Evolutionary conservation across 352 stramenopile genomes (phyloP).

Genomic region (Globisporangium iwayamae): DNA sequence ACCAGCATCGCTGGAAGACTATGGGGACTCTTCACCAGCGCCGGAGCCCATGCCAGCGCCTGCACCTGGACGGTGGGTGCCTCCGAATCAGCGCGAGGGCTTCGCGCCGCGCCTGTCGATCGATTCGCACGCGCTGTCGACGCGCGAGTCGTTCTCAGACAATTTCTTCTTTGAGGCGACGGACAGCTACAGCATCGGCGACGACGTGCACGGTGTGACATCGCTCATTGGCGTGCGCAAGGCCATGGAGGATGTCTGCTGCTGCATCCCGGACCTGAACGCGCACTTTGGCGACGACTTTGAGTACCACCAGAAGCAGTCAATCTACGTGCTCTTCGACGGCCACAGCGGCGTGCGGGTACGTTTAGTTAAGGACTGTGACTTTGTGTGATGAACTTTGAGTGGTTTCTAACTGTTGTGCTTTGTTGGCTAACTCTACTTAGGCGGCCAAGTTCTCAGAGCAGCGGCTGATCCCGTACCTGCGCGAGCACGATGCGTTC

Average conservation of each 20-base stretch:
- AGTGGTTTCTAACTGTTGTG: neutral
- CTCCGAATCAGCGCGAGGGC: slow-evolving; percentile 52
- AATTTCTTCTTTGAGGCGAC: slow-evolving; percentile 58
- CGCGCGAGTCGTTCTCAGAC: slow-evolving; percentile 52
- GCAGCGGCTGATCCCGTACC: slow-evolving; percentile 60
- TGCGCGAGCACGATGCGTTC: slow-evolving; percentile 71
- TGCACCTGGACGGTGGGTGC: slow-evolving; percentile 44
- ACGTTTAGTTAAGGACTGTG: slow-evolving; percentile 9
- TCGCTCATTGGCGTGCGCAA: slow-evolving; percentile 76
- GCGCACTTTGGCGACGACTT: slow-evolving; percentile 31
- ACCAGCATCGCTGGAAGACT: slow-evolving; percentile 12
- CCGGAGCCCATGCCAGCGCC: slow-evolving; percentile 35
- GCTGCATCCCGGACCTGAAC: slow-evolving; percentile 74
- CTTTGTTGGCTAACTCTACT: neutral
- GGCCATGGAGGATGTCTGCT: slow-evolving; percentile 80
- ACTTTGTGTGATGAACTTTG: neutral
- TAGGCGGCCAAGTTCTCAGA: slow-evolving; percentile 78
- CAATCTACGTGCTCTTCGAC: slow-evolving; percentile 83
- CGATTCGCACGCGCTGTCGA: slow-evolving; percentile 40
- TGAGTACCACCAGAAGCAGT: slow-evolving; percentile 47
- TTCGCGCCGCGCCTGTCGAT: slow-evolving; percentile 42
- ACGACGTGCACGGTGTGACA: slow-evolving; percentile 72
- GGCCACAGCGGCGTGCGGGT: slow-evolving; percentile 78
- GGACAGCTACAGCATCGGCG: slow-evolving; percentile 63
- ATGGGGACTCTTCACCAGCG: slow-evolving; percentile 25